Evolutionary conservation across 257 asterid genomes (phyloP).

Genomic region (Haberlea rhodopensis): DNA sequence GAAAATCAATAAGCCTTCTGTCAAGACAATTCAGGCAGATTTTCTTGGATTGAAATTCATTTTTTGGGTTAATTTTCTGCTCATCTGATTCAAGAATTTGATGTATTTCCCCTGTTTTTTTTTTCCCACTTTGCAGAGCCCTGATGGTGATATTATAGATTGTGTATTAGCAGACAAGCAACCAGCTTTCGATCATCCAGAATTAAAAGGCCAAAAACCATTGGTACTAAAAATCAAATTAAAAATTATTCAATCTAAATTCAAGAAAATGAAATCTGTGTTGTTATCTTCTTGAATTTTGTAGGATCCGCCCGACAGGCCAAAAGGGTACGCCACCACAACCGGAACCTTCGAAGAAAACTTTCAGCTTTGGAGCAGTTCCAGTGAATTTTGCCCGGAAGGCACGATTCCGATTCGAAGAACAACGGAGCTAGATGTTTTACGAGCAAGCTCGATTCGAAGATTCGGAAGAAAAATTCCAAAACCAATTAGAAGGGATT

Average conservation of each 20-base stretch:
- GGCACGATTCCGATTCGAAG: conserved; percentile 80
- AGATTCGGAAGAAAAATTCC: conserved; percentile 58
- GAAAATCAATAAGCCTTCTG: conserved; percentile 70
- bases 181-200: conserved; percentile 92
- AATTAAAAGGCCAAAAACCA: conserved; percentile 71
- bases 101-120: conserved; percentile 16
- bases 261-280: neutral
- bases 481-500: conserved; percentile 54
- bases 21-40: conserved; percentile 72
- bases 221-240: conserved; percentile 43
- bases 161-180: conserved; percentile 75
- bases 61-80: neutral
- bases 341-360: conserved; percentile 41
- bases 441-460: conserved; percentile 52
- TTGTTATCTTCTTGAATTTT: conserved; percentile 20
- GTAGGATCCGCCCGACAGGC: conserved; percentile 87
- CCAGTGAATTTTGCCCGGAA: conserved; percentile 74
- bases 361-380: conserved; percentile 68
- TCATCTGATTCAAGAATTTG: conserved; percentile 17
- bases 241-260: neutral
- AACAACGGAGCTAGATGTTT: conserved; percentile 61
- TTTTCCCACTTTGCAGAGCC: conserved; percentile 53
- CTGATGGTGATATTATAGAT: conserved; percentile 87
- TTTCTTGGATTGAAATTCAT: neutral
- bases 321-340: conserved; percentile 48